Base-by-base conservation (phyloP, 192 early-diverging fungal species). In the Rhizophagus clarus region DNA sequence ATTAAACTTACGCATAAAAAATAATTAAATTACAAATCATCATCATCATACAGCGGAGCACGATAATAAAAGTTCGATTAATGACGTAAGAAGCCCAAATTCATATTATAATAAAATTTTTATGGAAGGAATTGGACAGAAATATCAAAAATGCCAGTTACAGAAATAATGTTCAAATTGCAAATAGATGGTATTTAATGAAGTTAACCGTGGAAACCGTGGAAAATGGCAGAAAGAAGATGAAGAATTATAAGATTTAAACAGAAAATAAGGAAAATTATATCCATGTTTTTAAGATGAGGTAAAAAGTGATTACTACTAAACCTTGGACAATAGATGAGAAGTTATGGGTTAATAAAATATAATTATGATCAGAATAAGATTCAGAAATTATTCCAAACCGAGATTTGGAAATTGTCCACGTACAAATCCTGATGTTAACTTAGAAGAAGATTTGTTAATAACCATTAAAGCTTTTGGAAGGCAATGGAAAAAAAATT, bases 211-310 rank as follows among this genome's bases (percentile, higher is more conserved):
- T n/a, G n/a, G n/a, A 34, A 71, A 71, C 2, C 11, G 42, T 15
- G 69, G 69, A 3, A 71, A 71, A 71, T 71, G 69, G 69, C 22
- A 9, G 14, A 3, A 28, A 34, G 69, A 71, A 71, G 42, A 71
- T n/a, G 3, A 45, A 22, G 10, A 8, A 7, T 34, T 71, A 14
- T 22, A n/a, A 31, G 31, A 42, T 31, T 17, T 45, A 40, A 15
- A 42, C 3, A 10, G 20, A 4, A 37, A 71, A 71, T 40, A 42
- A 42, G 69, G 69, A 15, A 37, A 14, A 26, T 71, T 12, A 37
- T 71, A 28, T 11, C 14, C n/a, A n/a, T n/a, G n/a, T n/a, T n/a
- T n/a, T n/a, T 63, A 28, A 7, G 11, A 63, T 9, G 5, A 24
- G n/a, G 10, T 63, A 63, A 29, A 2, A 24, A 2, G 6, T 4